Conservation (phyloP, 768 basidiomycete species). For the Russula lepida region DNA sequence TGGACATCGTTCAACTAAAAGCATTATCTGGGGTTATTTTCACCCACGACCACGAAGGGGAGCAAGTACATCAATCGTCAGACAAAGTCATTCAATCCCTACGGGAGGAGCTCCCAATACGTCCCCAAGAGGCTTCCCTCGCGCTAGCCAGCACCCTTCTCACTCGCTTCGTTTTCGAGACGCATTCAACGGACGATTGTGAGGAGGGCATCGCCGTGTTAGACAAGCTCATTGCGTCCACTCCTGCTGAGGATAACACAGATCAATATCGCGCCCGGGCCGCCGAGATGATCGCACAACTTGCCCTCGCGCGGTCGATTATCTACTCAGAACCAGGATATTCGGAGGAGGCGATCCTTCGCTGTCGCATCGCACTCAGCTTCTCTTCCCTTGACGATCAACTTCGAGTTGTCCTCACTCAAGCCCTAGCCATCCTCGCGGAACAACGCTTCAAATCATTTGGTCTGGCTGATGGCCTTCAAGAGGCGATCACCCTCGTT, state of each 20-base stretch:
- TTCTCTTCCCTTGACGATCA: neutral
- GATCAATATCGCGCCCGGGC: neutral
- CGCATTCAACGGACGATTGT: slow-evolving; percentile 1
- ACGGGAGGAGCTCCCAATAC: neutral
- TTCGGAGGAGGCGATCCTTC: neutral
- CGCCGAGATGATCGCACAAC: neutral
- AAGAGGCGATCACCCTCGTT: neutral
- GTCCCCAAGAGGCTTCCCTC: neutral
- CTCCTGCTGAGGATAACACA: neutral
- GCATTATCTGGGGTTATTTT: neutral
- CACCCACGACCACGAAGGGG: neutral
- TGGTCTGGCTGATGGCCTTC: neutral
- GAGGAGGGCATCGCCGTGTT: neutral
- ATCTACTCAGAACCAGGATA: neutral
- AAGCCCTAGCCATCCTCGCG: neutral
- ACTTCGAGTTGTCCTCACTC: neutral
- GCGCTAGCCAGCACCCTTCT: neutral
- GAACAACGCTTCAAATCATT: neutral
- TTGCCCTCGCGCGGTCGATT: neutral
- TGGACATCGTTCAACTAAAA: neutral
- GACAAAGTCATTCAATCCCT: neutral
- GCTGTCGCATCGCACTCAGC: neutral
- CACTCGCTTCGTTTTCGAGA: neutral
- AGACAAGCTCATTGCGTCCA: neutral
- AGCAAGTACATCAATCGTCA: neutral